Evolutionary conservation across 1,284 basidiomycete species (phyloP).

Genomic region (Exsudoporus floridanus): DNA sequence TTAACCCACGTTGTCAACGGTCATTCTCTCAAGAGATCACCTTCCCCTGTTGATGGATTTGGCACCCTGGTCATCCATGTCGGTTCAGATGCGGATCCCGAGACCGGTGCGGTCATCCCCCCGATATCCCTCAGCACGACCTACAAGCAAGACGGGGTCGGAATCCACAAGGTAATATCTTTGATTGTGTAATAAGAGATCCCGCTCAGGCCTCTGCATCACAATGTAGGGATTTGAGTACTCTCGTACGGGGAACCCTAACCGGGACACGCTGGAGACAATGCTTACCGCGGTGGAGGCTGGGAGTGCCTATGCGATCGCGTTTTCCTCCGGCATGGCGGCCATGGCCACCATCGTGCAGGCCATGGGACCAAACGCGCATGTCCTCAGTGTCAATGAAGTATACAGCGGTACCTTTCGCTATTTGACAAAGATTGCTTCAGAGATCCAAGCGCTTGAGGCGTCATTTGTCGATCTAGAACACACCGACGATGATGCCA

Average conservation of each 20-base stretch:
- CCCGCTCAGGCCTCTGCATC: slow-evolving; percentile 22
- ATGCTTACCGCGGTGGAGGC: slow-evolving; percentile 74
- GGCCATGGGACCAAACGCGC: slow-evolving; percentile 71
- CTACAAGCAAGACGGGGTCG: slow-evolving; percentile 83
- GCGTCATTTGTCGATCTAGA: slow-evolving; percentile 88
- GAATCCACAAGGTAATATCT: slow-evolving; percentile 72
- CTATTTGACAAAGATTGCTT: slow-evolving; percentile 80
- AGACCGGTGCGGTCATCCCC: slow-evolving; percentile 89
- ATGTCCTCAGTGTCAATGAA: slow-evolving; percentile 86
- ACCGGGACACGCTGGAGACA: slow-evolving; percentile 75
- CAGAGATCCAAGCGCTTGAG: slow-evolving; percentile 69
- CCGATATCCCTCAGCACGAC: slow-evolving; percentile 91
- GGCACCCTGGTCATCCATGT: slow-evolving; percentile 87
- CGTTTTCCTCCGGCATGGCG: slow-evolving; percentile 85
- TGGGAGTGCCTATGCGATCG: slow-evolving; percentile 71
- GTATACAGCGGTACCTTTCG: slow-evolving; percentile 93
- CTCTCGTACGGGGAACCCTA: slow-evolving; percentile 88
- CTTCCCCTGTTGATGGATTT: slow-evolving; percentile 47
- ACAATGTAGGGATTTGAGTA: slow-evolving; percentile 75
- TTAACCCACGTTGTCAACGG: neutral
- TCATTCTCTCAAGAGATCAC: slow-evolving; percentile 13
- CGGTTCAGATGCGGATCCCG: slow-evolving; percentile 73
- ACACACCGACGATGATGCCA: slow-evolving; percentile 59
- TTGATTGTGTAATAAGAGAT: neutral
- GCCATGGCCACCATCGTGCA: slow-evolving; percentile 85